These are phyloP conservation scores for Metarhizium album DNA, from an alignment of 2,329 filamentous ascomycete genomes.

Conservation along the genomic window DNA sequence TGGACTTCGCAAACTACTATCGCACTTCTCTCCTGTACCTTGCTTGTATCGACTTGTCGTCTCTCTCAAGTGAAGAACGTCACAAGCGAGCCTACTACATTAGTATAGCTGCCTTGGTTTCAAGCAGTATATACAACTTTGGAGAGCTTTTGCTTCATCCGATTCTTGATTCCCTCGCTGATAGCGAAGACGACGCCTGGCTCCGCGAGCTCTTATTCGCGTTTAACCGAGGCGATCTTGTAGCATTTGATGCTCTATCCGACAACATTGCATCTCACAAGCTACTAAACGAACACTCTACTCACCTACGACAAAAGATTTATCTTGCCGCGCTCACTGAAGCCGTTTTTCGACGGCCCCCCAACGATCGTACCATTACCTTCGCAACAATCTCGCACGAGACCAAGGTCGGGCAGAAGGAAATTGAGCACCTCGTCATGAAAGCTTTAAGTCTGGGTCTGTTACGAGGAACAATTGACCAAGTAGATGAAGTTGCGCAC, in stretches of 20 bases:
- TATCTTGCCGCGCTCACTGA: slow-evolving; percentile 93
- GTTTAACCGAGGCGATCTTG: slow-evolving; percentile 91
- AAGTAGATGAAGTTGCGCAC: slow-evolving; percentile 85
- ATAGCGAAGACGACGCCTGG: slow-evolving; percentile 69
- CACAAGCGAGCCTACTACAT: slow-evolving; percentile 83
- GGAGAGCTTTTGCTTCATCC: slow-evolving; percentile 97
- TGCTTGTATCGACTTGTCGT: slow-evolving; percentile 78
- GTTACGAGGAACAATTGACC: slow-evolving; percentile 85
- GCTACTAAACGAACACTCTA: slow-evolving; percentile 67
- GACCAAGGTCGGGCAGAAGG: slow-evolving; percentile 80
- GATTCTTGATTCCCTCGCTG: slow-evolving; percentile 71
- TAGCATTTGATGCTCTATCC: slow-evolving; percentile 73
- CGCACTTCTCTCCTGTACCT: slow-evolving; percentile 96
- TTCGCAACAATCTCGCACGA: slow-evolving; percentile 82
- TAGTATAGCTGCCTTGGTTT: slow-evolving; percentile 82
- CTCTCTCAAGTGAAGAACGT: slow-evolving; percentile 64
- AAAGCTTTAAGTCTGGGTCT: slow-evolving; percentile 93
- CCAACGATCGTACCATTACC: slow-evolving; percentile 89
- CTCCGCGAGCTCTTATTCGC: slow-evolving; percentile 91
- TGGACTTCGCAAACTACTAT: slow-evolving; percentile 94
- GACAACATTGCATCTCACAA: slow-evolving; percentile 71
- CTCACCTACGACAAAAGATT: slow-evolving; percentile 93
- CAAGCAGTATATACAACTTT: slow-evolving; percentile 97
- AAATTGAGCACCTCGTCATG: slow-evolving; percentile 98
- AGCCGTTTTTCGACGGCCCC: slow-evolving; percentile 88